Base-by-base conservation (phyloP, 352 stramenopile species). In the Pythium grandisporangium region DNA sequence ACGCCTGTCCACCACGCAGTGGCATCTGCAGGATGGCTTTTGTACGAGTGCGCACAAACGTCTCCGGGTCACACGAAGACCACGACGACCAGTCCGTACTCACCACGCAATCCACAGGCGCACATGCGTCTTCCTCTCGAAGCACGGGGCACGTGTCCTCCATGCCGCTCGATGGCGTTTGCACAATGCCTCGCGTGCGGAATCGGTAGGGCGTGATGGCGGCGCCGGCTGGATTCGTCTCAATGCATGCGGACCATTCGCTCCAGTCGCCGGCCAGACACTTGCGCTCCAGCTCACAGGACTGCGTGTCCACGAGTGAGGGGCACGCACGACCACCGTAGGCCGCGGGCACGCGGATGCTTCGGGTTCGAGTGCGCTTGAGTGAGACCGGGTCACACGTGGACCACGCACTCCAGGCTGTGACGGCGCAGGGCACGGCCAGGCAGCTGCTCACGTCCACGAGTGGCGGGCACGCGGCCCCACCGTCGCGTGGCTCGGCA, bases 341-440 rank as follows among this genome's bases (percentile, higher is more conserved):
- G 0, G 53, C 30, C 0, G 64, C 44, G 5, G 54, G 30, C 0
- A 83, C 66, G 2, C 54, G 63, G 19, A 86, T 38, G 0, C 46
- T 66, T 17, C 74, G 63, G 11, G 42, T 61, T 22, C 74, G 60
- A 3, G 35, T 65, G 16, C 78, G 63, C 3, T 51, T 27, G 34
- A 55, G 49, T n/a, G 53, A 64, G 3, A 42, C 34, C 4, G 40
- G 2, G 30, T 74, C 55, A 30, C 74, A 87, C 19, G 56, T 55
- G 1, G 56, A 53, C 63, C 69, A 87, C 0, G 59, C 26, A 0
- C 42, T 55, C 73, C 73, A 87, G 2, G 43, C 40, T 13, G 57
- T 73, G 12, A 84, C 58, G 6, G 65, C 66, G 30, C 73, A 87
- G 42, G 79, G 63, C 11, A 83, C 55, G 2, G 63, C 56, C 19